Evolutionary conservation across 2,329 filamentous ascomycete species (phyloP), one percentile per base, ranked within the genome.

Genomic region (Phialophora macrospora): DNA sequence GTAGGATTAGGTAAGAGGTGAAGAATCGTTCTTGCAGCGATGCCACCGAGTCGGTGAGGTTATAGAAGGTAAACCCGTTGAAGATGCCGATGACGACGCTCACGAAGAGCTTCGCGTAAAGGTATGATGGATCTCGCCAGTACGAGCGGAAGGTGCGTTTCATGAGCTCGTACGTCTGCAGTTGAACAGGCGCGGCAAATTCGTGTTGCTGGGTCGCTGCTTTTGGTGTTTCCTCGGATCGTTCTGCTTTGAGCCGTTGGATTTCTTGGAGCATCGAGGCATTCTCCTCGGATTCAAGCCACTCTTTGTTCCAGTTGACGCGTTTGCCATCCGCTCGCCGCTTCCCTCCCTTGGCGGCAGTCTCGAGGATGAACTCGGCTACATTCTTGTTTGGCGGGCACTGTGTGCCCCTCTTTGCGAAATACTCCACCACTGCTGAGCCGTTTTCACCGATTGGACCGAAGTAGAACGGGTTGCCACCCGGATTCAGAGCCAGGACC

Each of bases 11-110:
- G 77, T 90, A 91, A 60, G 80, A 77, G 0, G 89, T 90, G 81
- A 94, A 93, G 85, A 93, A 88, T 71, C 90, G 85, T 77, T 91
- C 87, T 74, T 93, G 89, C 83, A 93, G 87, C 72, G 90, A 89
- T 14, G 84, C 82, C 55, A 90, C 80, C 0, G 82, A 84, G 75
- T 88, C 81, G 2, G 87, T 88, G 2, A 92, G 83, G 71, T 88
- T 81, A 81, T 84, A 92, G 79, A 92, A 93, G 3, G 90, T 92
- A 78, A 92, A 92, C 24, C 68, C 89, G 77, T 91, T 92, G 82
- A 93, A 91, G 75, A 92, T 87, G 17, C 88, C 90, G 52, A 90
- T 82, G 67, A 92, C 84, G 64, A 91, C 85, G 3, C 87, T 83
- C 38, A 88, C 84, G 76, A 92, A 93, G 28, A 94, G 79, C 74